Evolutionary conservation across 768 basidiomycete genomes (phyloP).

Genomic region (Lactarius trivialis): DNA sequence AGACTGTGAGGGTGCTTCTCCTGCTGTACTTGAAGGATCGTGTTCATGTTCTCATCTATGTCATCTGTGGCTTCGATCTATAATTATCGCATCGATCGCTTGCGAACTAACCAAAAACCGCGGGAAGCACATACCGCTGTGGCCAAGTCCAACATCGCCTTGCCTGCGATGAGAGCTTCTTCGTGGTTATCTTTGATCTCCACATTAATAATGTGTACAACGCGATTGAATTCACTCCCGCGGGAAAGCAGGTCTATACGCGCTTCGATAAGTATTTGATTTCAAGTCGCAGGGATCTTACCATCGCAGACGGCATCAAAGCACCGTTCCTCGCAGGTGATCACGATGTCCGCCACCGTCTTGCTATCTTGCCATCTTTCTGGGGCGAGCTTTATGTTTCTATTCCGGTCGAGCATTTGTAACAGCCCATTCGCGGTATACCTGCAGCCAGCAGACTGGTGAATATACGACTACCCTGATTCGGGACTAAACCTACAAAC

Average conservation of each 20-base stretch:
- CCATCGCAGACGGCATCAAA: conserved; percentile 99
- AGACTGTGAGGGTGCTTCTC: conserved; percentile 89
- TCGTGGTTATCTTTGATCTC: conserved; percentile 99
- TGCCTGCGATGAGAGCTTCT: conserved; percentile 93
- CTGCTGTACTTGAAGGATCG: conserved; percentile 77
- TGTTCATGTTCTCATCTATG: conserved; percentile 86
- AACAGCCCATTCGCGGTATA: conserved; percentile 92
- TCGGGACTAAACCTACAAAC: conserved; percentile 50
- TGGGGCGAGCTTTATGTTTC: conserved; percentile 84
- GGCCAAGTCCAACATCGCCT: conserved; percentile 88
- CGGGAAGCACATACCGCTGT: conserved; percentile 60
- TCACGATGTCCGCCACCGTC: conserved; percentile 89
- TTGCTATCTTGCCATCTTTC: conserved; percentile 95
- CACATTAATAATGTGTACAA: conserved; percentile 94
- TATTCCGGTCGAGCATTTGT: conserved; percentile 94
- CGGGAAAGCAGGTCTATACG: conserved; percentile 69
- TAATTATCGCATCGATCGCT: not conserved
- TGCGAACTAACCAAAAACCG: conserved; percentile 9
- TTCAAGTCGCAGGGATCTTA: conserved; percentile 34
- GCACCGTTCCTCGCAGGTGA: conserved; percentile 98
- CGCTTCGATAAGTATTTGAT: conserved; percentile 16
- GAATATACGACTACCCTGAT: not conserved
- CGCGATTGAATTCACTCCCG: conserved; percentile 88
- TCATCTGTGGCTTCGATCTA: conserved; percentile 85
- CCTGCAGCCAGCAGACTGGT: conserved; percentile 35